phyloP scores from a whole-genome alignment of 345 rosid genomes.

The Pugionium dolabratum region DNA sequence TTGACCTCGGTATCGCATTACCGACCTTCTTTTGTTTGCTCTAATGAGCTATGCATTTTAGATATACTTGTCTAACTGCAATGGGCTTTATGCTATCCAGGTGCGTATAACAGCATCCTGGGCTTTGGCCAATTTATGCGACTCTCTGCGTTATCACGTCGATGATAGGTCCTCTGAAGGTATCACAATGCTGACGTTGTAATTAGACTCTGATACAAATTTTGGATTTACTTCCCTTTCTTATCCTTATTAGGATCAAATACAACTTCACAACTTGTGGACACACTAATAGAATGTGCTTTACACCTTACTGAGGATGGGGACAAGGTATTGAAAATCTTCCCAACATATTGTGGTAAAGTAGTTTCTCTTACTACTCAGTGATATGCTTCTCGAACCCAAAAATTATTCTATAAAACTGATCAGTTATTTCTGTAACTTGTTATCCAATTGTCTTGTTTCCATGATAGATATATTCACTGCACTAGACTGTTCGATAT shows the following conservation, averaged over 20 bases:
- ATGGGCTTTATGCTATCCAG: conserved; percentile 46
- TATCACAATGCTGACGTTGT: conserved; percentile 9
- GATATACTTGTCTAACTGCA: conserved; percentile 25
- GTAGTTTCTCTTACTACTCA: not conserved
- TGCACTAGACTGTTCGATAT: too few relatives aligned
- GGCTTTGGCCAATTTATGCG: conserved; percentile 94
- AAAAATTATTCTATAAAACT: not conserved
- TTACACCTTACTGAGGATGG: conserved; percentile 78
- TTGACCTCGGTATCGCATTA: conserved; percentile 58
- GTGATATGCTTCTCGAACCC: conserved; percentile 9
- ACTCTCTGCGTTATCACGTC: conserved; percentile 61
- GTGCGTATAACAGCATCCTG: conserved; percentile 90
- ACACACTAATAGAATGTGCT: conserved; percentile 64
- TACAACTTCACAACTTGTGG: conserved; percentile 31
- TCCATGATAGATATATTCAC: not conserved
- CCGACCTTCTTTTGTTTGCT: conserved; percentile 16
- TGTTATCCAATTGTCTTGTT: conserved; percentile 12
- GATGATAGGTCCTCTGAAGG: conserved; percentile 48
- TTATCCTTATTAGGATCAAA: conserved; percentile 45
- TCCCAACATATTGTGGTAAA: conserved; percentile 12
- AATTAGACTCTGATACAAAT: not conserved
- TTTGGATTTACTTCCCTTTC: conserved; percentile 19
- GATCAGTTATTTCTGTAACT: conserved; percentile 9
- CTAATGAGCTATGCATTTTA: conserved; percentile 18
- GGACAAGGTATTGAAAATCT: conserved; percentile 69